Base-by-base conservation (phyloP, 495 filamentous ascomycete species). In the Apiosordaria backusii region DNA sequence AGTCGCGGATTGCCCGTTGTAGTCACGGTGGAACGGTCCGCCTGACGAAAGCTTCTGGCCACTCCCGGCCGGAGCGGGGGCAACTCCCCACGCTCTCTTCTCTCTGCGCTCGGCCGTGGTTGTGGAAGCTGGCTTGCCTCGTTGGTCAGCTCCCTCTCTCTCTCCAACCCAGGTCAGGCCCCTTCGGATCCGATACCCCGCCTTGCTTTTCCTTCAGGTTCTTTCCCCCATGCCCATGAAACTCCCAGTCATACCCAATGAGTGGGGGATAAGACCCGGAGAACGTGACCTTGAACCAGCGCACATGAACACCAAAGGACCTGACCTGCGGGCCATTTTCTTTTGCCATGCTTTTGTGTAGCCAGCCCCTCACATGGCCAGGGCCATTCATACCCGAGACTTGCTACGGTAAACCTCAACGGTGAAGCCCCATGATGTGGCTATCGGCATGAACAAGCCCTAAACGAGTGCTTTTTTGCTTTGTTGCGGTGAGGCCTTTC, bases 21-120 rank as follows among this genome's bases (percentile, higher is more conserved):
- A 52, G 65, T 61, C 60, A 62, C 65, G 54, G 64, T 60, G 66
- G 66, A 59, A 65, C 66, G 62, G 66, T 57, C 66, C 66, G 66
- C 58, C 53, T 63, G 60, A 67, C 65, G 24, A 45, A 13, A 45
- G 1, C 35, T 45, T 45, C 35, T 45, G 35, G 35, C 35, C 35
- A 45, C 5, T 45, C 13, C 9, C 35, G n/a, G n/a, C n/a, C n/a
- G n/a, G n/a, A n/a, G n/a, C n/a, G n/a, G n/a, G n/a, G n/a, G n/a
- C n/a, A n/a, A n/a, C n/a, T n/a, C n/a, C n/a, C n/a, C n/a, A n/a
- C n/a, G n/a, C 35, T 6, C 3, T 13, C 10, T 13, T 13, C 4
- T 15, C 16, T 2, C 35, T 45, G 35, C 35, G 35, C 35, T 45
- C 35, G 16, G 35, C 35, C 35, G 35, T 18, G 35, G 29, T 5